Conservation (phyloP, 2,329 filamentous ascomycete species). For the Pseudogymnoascus sp. region DNA sequence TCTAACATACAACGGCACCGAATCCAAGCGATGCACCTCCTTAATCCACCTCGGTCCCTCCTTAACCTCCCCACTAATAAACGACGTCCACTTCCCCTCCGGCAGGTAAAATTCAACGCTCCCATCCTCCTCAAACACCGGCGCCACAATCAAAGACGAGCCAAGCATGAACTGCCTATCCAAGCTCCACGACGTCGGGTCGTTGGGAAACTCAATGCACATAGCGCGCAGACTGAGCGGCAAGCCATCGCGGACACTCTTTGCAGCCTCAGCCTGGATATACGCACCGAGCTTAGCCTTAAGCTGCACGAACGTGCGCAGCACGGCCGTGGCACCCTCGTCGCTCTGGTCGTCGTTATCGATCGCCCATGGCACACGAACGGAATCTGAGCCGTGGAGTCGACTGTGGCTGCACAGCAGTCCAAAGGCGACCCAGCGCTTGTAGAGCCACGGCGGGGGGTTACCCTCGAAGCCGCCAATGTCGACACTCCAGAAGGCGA, state of each 20-base stretch:
- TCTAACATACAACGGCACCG: slow-evolving; percentile 38
- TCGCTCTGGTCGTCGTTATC: slow-evolving; percentile 44
- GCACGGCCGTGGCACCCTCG: slow-evolving; percentile 40
- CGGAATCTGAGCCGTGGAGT: slow-evolving; percentile 50
- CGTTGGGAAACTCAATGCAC: slow-evolving; percentile 51
- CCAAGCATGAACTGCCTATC: slow-evolving; percentile 57
- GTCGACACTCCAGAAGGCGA: slow-evolving; percentile 52
- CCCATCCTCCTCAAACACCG: slow-evolving; percentile 48
- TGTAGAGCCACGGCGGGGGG: slow-evolving; percentile 50
- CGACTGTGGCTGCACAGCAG: slow-evolving; percentile 51
- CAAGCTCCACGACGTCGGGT: slow-evolving; percentile 47
- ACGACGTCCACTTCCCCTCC: slow-evolving; percentile 40
- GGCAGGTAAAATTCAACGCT: slow-evolving; percentile 49
- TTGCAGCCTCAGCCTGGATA: slow-evolving; percentile 42
- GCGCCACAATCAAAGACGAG: slow-evolving; percentile 45
- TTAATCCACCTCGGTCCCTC: slow-evolving; percentile 36
- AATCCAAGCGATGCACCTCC: slow-evolving; percentile 39
- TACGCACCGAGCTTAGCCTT: slow-evolving; percentile 52
- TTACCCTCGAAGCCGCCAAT: slow-evolving; percentile 56
- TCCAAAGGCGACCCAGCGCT: slow-evolving; percentile 56
- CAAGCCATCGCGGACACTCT: slow-evolving; percentile 40
- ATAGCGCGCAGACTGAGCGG: slow-evolving; percentile 48
- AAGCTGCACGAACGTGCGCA: slow-evolving; percentile 33
- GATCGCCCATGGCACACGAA: slow-evolving; percentile 56
- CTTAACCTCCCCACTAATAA: slow-evolving; percentile 35